Evolutionary conservation across 345 rosid genomes (phyloP).

Genomic region (Gossypium australe): DNA sequence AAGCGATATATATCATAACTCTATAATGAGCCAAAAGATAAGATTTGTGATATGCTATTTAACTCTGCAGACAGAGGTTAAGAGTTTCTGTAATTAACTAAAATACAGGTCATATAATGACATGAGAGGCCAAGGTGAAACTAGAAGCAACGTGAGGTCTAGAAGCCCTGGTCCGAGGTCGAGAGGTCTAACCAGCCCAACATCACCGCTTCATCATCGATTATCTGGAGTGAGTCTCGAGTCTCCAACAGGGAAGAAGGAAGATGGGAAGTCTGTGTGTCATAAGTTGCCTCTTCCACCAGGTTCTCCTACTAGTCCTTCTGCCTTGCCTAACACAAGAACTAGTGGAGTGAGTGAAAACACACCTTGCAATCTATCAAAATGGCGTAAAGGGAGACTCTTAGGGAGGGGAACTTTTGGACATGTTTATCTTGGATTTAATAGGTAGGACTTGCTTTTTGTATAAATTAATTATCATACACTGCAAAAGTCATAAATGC

Average conservation of each 20-base stretch:
- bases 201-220: conserved; percentile 67
- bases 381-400: conserved; percentile 85
- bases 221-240: conserved; percentile 48
- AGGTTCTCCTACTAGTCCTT: conserved; percentile 74
- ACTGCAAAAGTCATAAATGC: neutral
- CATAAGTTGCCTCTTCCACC: conserved; percentile 95
- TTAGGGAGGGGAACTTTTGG: conserved; percentile 97
- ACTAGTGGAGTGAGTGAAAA: conserved; percentile 34
- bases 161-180: conserved; percentile 55
- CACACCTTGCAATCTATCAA: conserved; percentile 34
- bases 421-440: conserved; percentile 87
- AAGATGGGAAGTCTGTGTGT: conserved; percentile 57
- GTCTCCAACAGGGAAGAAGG: conserved; percentile 55
- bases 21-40: neutral
- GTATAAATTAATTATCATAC: neutral
- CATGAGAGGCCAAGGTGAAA: conserved; percentile 46
- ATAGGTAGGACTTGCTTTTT: conserved; percentile 45
- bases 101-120: conserved; percentile 25
- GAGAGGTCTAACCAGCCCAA: conserved; percentile 59
- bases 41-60: neutral
- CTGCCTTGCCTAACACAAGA: conserved; percentile 46
- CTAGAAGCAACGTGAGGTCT: conserved; percentile 32
- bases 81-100: neutral
- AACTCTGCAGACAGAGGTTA: neutral
- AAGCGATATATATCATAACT: neutral